Base-by-base conservation (phyloP, 139 green algal genomes). In the Mesotaenium endlicherianum region DNA sequence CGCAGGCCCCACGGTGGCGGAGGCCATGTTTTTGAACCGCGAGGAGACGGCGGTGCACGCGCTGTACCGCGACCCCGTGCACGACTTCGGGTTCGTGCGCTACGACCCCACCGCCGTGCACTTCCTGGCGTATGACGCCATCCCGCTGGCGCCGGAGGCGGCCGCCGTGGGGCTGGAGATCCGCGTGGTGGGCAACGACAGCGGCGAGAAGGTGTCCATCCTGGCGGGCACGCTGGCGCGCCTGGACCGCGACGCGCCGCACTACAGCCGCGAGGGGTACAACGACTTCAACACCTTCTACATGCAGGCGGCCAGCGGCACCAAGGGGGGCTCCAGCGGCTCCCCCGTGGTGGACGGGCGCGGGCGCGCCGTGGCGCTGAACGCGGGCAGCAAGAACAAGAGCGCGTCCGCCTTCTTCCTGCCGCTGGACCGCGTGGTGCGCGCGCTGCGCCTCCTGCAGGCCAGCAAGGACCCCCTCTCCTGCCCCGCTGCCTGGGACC, bases 281-380 rank as follows among this genome's bases (percentile, higher is more conserved):
- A 97, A 97, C 75, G 95, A 98, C 87, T 97, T 97, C 90, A 98
- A 98, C 88, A 97, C 94, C 39, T 97, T 90, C 57, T 90, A 90
- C 53, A 20, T 90, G 69, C 81, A 86, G 81, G 94, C 94, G 0
- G 93, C 93, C 0, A 93, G 88, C 2, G 93, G 89, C 42, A 92
- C 89, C 36, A 97, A 97, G 88, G 94, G 94, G 30, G 94, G 94
- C 41, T 92, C 87, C 81, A 93, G 89, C 78, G 93, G 93, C 20
- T 94, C 90, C 0, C 95, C 95, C 5, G 95, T 98, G 0, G 89
- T 98, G 17, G 93, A 98, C 85, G 69, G 79, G 20, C 81, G 88
- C 4, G 95, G 95, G 20, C 87, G 90, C 2, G 95, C 93, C 0
- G 91, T 98, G 31, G 95, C 88, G 1, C 91, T 98, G 38, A 98